Percentiles rank a stretch among this genome's conserved stretches.
Evolutionary conservation across 306 rosid species (phyloP).

Genomic region (Aeschynomene evenia): DNA sequence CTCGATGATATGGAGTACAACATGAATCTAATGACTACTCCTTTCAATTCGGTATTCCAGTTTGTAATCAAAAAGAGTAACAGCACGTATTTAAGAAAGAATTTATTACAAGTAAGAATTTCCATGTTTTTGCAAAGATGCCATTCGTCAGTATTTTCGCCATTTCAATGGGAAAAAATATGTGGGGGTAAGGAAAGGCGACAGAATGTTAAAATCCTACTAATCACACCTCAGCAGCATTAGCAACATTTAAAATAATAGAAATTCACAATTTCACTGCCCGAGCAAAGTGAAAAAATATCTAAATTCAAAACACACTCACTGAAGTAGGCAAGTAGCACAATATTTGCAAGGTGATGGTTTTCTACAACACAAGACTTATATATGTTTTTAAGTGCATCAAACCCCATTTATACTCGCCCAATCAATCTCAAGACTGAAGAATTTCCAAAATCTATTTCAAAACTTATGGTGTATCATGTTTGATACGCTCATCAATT

Average conservation of each 20-base stretch:
- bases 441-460: constrained; percentile 15
- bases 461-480: not conserved
- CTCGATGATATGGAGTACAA: constrained; percentile 18
- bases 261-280: not conserved
- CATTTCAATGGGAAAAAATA: not conserved
- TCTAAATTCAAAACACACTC: not conserved
- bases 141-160: not conserved
- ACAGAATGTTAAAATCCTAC: not conserved
- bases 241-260: constrained; percentile 6
- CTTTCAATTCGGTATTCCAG: constrained; percentile 9
- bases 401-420: not conserved
- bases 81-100: not conserved
- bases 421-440: not conserved
- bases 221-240: not conserved
- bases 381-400: not conserved
- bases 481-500: constrained; percentile 1
- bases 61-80: constrained; percentile 8
- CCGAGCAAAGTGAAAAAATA: not conserved
- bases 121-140: not conserved
- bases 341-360: not conserved
- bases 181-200: not conserved
- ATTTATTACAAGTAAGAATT: constrained; percentile 18
- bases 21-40: constrained; percentile 15
- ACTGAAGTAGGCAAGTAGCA: not conserved
- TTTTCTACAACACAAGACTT: constrained; percentile 1